Evolutionary conservation across 2,329 filamentous ascomycete genomes (phyloP).

Genomic region (Aspergillus amoenus): DNA sequence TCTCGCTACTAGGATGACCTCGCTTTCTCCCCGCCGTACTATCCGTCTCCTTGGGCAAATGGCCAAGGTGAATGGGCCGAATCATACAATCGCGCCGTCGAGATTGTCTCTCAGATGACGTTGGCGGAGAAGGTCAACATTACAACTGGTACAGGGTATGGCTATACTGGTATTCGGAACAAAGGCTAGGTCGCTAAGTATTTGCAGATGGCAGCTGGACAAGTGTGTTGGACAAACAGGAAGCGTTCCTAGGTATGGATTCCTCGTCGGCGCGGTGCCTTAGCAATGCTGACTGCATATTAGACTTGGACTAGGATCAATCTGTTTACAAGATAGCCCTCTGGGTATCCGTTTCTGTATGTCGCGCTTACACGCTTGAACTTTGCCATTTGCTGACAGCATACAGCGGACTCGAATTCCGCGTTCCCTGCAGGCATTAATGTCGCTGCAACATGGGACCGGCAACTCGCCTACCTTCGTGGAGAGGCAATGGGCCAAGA

Average conservation of each 20-base stretch:
- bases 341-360: conserved; percentile 70
- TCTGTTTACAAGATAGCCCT: conserved; percentile 88
- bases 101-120: conserved; percentile 80
- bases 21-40: conserved; percentile 62
- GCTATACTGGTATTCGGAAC: background rate
- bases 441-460: conserved; percentile 80
- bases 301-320: conserved; percentile 58
- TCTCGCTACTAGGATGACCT: conserved; percentile 22
- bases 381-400: background rate
- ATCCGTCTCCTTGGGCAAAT: conserved; percentile 85
- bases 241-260: conserved; percentile 40
- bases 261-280: background rate
- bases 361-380: conserved; percentile 16
- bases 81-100: conserved; percentile 72
- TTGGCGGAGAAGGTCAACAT: conserved; percentile 90
- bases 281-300: background rate
- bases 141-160: conserved; percentile 83
- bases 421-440: conserved; percentile 79
- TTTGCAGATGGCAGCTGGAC: conserved; percentile 62
- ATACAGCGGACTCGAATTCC: conserved; percentile 69
- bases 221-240: conserved; percentile 73
- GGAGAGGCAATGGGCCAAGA: conserved; percentile 74
- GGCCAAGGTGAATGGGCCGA: conserved; percentile 71
- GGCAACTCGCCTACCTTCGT: conserved; percentile 65
- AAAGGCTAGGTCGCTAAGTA: conserved; percentile 3